Evolutionary conservation across 768 basidiomycete species (phyloP).

Genomic region (Grammothele lineata): DNA sequence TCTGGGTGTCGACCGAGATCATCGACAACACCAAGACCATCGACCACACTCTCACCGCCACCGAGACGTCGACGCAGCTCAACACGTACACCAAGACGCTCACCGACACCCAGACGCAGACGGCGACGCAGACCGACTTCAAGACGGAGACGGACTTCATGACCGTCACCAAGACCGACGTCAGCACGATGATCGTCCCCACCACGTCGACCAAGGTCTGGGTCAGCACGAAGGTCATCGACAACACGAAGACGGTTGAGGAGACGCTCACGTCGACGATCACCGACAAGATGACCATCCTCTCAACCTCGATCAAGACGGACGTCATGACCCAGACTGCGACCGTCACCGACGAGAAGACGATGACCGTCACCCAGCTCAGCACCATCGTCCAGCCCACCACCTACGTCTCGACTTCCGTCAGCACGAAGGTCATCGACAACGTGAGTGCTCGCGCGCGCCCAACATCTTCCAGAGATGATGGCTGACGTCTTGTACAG

Average conservation of each 20-base stretch:
- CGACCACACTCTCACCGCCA: slow-evolving; percentile 60
- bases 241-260: slow-evolving; percentile 59
- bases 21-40: slow-evolving; percentile 48
- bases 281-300: slow-evolving; percentile 31
- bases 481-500: no score
- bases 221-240: slow-evolving; percentile 52
- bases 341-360: slow-evolving; percentile 46
- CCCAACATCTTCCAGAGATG: not conserved
- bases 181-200: slow-evolving; percentile 49
- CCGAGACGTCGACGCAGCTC: slow-evolving; percentile 54
- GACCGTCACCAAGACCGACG: slow-evolving; percentile 49
- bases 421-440: slow-evolving; percentile 55
- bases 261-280: slow-evolving; percentile 35
- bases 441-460: no score
- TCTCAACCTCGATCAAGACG: slow-evolving; percentile 32
- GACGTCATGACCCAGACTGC: slow-evolving; percentile 31
- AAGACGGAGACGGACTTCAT: slow-evolving; percentile 55
- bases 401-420: slow-evolving; percentile 49
- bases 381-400: slow-evolving; percentile 53
- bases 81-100: slow-evolving; percentile 47
- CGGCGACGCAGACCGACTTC: slow-evolving; percentile 30
- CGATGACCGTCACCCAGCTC: slow-evolving; percentile 49
- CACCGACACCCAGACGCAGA: slow-evolving; percentile 31
- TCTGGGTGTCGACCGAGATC: slow-evolving; percentile 64
- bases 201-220: slow-evolving; percentile 53